phyloP scores from a whole-genome alignment of 257 asterid genomes.

The Solanum chmielewskii region DNA sequence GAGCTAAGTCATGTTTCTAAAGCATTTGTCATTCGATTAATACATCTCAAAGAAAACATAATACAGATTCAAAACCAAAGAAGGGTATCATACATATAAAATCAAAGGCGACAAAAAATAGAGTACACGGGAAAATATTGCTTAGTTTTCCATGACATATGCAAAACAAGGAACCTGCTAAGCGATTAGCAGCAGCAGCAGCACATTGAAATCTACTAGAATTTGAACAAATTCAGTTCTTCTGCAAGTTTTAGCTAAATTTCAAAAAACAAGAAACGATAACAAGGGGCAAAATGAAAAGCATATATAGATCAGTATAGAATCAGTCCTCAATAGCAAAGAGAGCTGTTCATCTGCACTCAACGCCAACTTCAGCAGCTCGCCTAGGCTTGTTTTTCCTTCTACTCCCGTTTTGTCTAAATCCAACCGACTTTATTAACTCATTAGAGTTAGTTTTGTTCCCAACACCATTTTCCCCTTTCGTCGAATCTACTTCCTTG shows the following conservation, averaged over 20 bases:
- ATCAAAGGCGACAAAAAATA: background rate
- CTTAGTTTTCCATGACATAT: background rate
- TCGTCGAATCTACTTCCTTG: constrained; percentile 39
- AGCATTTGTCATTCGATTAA: background rate
- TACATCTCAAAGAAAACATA: background rate
- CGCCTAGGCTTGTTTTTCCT: constrained; percentile 88
- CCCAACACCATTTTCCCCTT: constrained; percentile 36
- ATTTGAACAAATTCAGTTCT: background rate
- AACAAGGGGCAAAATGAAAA: background rate
- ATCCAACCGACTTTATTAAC: constrained; percentile 40
- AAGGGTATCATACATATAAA: background rate
- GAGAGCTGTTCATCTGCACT: constrained; percentile 38
- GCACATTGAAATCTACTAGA: background rate
- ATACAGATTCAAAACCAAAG: background rate
- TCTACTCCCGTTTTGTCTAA: constrained; percentile 58
- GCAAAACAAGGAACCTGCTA: background rate
- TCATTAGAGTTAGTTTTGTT: constrained; percentile 22
- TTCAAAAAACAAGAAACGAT: background rate
- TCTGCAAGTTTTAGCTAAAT: background rate
- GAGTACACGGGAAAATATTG: background rate
- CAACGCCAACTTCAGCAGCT: constrained; percentile 91
- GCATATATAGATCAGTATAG: background rate
- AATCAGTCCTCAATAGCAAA: background rate
- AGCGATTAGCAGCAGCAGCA: background rate
- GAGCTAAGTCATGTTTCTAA: background rate